phyloP scores from a whole-genome alignment of 140 eudicot genomes.

The Bidens hawaiensis region DNA sequence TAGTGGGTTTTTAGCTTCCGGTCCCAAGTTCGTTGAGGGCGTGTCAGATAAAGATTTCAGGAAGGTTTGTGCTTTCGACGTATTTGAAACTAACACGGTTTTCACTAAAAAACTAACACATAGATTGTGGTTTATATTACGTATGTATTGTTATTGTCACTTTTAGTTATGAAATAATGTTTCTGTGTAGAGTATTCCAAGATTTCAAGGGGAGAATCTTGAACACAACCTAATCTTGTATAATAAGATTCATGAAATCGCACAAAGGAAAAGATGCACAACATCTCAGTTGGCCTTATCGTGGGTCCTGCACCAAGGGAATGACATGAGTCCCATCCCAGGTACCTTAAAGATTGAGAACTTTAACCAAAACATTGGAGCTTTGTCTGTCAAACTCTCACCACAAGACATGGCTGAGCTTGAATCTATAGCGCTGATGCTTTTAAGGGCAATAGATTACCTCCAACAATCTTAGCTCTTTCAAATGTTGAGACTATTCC shows the following conservation, averaged over 20 bases:
- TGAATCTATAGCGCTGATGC: constrained; percentile 12
- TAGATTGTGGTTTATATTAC: no score
- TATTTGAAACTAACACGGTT: neutral
- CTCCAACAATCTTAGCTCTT: constrained; percentile 4
- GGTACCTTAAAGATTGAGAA: constrained; percentile 18
- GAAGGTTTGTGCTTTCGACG: constrained; percentile 21
- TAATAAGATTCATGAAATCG: constrained; percentile 15
- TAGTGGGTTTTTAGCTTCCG: constrained; percentile 36
- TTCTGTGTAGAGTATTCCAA: neutral
- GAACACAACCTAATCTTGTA: constrained; percentile 10
- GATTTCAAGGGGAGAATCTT: constrained; percentile 19
- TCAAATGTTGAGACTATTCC: constrained; percentile 20
- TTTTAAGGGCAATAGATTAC: constrained; percentile 21
- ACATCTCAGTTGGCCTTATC: constrained; percentile 17
- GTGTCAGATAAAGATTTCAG: constrained; percentile 9
- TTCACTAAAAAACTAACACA: no score
- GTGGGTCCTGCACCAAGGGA: constrained; percentile 25
- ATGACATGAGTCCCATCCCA: constrained; percentile 19
- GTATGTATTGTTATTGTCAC: neutral
- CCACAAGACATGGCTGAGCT: neutral
- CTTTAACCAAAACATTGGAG: constrained; percentile 17
- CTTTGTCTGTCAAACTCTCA: constrained; percentile 20
- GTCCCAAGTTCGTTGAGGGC: constrained; percentile 23
- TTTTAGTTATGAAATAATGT: neutral
- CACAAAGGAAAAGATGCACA: constrained; percentile 19